Percentiles rank a stretch among this genome's conserved stretches.
These are phyloP conservation scores for Leccinum pellstonianum DNA, from an alignment of 768 basidiomycete genomes.

Conservation along the genomic window DNA sequence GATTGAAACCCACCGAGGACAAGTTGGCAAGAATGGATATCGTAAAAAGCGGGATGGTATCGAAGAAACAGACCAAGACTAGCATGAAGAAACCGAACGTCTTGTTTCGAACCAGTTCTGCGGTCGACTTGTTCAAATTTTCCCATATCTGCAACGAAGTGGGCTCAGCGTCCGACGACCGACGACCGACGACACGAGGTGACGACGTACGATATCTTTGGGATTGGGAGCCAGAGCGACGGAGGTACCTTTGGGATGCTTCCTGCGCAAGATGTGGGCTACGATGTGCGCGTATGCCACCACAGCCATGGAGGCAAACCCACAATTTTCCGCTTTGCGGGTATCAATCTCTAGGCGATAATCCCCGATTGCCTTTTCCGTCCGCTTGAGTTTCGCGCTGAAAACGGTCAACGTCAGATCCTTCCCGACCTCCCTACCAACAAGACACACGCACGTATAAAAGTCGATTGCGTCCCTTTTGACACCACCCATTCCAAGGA, in stretches of 20 bases:
- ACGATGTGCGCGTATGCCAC: slow-evolving; percentile 88
- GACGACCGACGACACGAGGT: not conserved
- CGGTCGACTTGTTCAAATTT: slow-evolving; percentile 77
- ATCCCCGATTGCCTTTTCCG: slow-evolving; percentile 71
- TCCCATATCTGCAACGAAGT: slow-evolving; percentile 72
- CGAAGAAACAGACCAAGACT: slow-evolving; percentile 82
- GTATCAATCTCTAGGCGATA: slow-evolving; percentile 70
- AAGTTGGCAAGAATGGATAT: slow-evolving; percentile 93
- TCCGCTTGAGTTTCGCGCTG: slow-evolving; percentile 50
- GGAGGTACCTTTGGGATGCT: slow-evolving; percentile 69
- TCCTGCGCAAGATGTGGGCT: slow-evolving; percentile 64
- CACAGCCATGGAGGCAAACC: slow-evolving; percentile 88
- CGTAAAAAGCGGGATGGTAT: slow-evolving; percentile 87
- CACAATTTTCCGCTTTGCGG: slow-evolving; percentile 84
- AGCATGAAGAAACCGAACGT: slow-evolving; percentile 79
- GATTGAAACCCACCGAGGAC: slow-evolving; percentile 54
- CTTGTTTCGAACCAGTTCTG: slow-evolving; percentile 63
- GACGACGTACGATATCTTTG: slow-evolving; percentile 66
- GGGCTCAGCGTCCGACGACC: not conserved
- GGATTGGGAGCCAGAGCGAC: slow-evolving; percentile 83
- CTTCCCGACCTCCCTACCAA: not conserved
- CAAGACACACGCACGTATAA: slow-evolving; percentile 65
- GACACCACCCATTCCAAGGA: slow-evolving; percentile 77
- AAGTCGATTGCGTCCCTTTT: slow-evolving; percentile 93
- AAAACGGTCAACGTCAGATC: slow-evolving; percentile 7